Conservation (phyloP, 768 basidiomycete genomes). For the Kwoniella mangroviensis region DNA sequence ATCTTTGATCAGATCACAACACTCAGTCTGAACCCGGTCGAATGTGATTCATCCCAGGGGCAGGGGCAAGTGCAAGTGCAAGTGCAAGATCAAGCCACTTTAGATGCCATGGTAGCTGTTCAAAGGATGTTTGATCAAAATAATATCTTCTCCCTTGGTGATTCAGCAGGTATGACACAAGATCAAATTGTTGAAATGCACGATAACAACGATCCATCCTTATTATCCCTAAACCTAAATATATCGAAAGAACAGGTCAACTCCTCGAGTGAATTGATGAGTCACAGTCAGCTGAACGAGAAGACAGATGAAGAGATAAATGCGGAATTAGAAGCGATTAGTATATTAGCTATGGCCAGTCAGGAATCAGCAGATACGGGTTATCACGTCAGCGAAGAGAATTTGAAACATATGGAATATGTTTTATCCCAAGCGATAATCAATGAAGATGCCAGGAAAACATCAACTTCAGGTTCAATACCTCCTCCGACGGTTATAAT, state of each 20-base stretch:
- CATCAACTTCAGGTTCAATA: neutral
- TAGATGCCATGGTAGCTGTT: constrained; percentile 14
- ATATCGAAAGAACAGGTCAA: neutral
- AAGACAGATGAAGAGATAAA: neutral
- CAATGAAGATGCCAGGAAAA: neutral
- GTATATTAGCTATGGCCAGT: constrained; percentile 5
- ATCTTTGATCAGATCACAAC: constrained; percentile 5
- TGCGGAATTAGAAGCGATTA: constrained; percentile 12
- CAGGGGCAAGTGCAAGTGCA: no score
- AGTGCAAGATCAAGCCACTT: constrained; percentile 5
- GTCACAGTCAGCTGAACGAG: neutral
- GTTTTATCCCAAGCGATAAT: constrained; percentile 9
- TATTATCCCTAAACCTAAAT: constrained; percentile 1
- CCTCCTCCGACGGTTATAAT: constrained; percentile 12
- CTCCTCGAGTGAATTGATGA: neutral
- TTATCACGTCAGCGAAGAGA: constrained; percentile 9
- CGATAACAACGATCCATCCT: constrained; percentile 16
- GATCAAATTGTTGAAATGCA: constrained; percentile 25
- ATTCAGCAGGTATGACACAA: constrained; percentile 29
- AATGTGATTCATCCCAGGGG: neutral
- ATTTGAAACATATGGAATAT: constrained; percentile 17
- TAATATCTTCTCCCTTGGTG: constrained; percentile 32
- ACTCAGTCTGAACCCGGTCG: neutral
- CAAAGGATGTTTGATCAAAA: constrained; percentile 30
- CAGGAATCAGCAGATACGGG: neutral